Percentiles rank a stretch among this genome's conserved stretches.
These are phyloP conservation scores for Xylariaceae sp. DNA, from an alignment of 2,329 filamentous ascomycete species.

Conservation along the genomic window DNA sequence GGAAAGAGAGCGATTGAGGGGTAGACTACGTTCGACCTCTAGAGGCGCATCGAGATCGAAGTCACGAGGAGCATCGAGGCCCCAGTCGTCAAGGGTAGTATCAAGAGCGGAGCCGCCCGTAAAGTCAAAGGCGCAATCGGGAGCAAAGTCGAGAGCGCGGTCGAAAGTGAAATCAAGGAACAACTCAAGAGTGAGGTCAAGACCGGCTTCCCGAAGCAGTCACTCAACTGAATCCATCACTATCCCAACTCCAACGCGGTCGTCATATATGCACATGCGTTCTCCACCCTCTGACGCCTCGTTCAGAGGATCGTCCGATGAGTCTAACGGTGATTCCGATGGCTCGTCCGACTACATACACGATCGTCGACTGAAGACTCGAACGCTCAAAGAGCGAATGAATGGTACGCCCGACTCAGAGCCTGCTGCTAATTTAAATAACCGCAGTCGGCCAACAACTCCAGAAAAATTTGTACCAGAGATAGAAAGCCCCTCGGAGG, in stretches of 20 bases:
- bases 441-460: slow-evolving; percentile 14
- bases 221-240: slow-evolving; percentile 17
- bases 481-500: slow-evolving; percentile 16
- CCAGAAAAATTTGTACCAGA: slow-evolving; percentile 13
- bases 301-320: slow-evolving; percentile 34
- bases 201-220: slow-evolving; percentile 18
- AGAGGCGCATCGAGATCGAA: slow-evolving; percentile 10
- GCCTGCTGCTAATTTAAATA: slow-evolving; percentile 14
- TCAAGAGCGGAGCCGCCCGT: slow-evolving; percentile 19
- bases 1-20: slow-evolving; percentile 24
- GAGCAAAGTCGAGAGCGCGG: slow-evolving; percentile 1
- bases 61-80: slow-evolving; percentile 13
- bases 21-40: slow-evolving; percentile 27
- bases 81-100: slow-evolving; percentile 13
- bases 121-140: slow-evolving; percentile 20
- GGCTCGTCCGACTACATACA: slow-evolving; percentile 15
- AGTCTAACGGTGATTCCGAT: slow-evolving; percentile 32
- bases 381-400: slow-evolving; percentile 22
- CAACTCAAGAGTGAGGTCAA: slow-evolving; percentile 19
- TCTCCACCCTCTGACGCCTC: slow-evolving; percentile 37
- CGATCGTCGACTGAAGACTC: slow-evolving; percentile 14
- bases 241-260: slow-evolving; percentile 30
- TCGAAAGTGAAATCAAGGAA: slow-evolving; percentile 13
- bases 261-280: slow-evolving; percentile 34
- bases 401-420: slow-evolving; percentile 20